phyloP scores from a whole-genome alignment of 495 filamentous ascomycete species.

The Aspergillus indologenus region DNA sequence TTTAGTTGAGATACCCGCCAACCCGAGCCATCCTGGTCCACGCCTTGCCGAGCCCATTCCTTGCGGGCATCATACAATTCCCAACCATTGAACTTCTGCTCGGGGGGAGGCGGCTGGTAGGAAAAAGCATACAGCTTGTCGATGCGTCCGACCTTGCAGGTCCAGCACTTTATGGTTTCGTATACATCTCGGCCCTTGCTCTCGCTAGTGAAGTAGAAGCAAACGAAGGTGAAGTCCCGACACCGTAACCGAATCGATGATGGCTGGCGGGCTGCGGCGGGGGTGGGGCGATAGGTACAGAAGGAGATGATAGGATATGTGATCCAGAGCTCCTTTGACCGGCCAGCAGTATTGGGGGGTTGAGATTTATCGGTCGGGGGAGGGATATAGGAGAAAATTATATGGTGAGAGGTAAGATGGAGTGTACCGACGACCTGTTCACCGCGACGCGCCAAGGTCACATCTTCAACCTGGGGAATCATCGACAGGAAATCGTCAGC shows the following conservation, averaged over 20 bases:
- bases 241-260: constrained; percentile 86
- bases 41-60: constrained; percentile 79
- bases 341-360: constrained; percentile 31
- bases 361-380: constrained; percentile 33
- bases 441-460: constrained; percentile 60
- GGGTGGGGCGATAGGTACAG: constrained; percentile 68
- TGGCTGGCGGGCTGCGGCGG: constrained; percentile 64
- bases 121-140: constrained; percentile 91
- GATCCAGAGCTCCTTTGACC: constrained; percentile 81
- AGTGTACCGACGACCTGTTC: constrained; percentile 58
- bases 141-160: constrained; percentile 76
- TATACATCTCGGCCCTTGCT: constrained; percentile 78
- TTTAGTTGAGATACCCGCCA: constrained; percentile 96
- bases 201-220: constrained; percentile 81
- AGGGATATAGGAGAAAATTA: constrained; percentile 58
- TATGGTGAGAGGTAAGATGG: constrained; percentile 63
- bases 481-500: constrained; percentile 8
- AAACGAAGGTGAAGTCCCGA: constrained; percentile 88
- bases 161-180: constrained; percentile 78
- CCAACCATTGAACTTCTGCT: constrained; percentile 80
- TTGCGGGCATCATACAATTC: constrained; percentile 77
- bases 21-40: constrained; percentile 70
- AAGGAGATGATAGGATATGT: constrained; percentile 86
- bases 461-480: constrained; percentile 53
- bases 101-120: constrained; percentile 69